Conservation (phyloP, 495 filamentous ascomycete genomes). For the Talaromyces stipitatus region DNA sequence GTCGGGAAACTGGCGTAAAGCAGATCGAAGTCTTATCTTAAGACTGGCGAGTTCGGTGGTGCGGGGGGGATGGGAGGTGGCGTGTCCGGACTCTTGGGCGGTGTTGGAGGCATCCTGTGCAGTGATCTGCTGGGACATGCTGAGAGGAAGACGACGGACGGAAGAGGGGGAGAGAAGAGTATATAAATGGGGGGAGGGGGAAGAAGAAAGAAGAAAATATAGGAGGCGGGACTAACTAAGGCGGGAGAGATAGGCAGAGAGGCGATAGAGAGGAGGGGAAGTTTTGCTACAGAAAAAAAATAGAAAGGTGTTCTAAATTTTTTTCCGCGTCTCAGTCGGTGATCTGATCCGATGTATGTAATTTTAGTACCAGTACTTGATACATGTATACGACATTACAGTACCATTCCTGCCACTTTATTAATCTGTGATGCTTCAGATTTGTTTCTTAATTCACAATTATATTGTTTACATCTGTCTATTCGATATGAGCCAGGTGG, state of each 20-base stretch:
- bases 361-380: background rate
- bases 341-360: conserved; percentile 1
- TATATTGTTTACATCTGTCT: background rate
- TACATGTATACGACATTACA: background rate
- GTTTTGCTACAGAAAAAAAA: background rate
- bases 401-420: background rate
- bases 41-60: conserved; percentile 86
- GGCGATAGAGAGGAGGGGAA: background rate
- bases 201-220: conserved; percentile 21
- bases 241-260: conserved; percentile 12
- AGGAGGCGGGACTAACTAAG: conserved; percentile 16
- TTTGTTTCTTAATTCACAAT: too few relatives aligned
- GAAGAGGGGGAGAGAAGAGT: conserved; percentile 18
- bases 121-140: conserved; percentile 49
- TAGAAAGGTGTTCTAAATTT: background rate
- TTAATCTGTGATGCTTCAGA: background rate
- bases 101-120: conserved; percentile 31
- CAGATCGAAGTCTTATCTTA: conserved; percentile 65
- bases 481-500: background rate
- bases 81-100: conserved; percentile 40
- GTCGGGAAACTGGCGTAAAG: conserved; percentile 75
- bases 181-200: conserved; percentile 23
- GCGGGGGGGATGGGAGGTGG: conserved; percentile 55
- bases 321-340: background rate
- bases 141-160: conserved; percentile 32